A percentile compares a stretch with the other conserved stretches of the same genome.
Evolutionary conservation across 768 basidiomycete genomes (phyloP).

Genomic region (Polyporus arcularius): DNA sequence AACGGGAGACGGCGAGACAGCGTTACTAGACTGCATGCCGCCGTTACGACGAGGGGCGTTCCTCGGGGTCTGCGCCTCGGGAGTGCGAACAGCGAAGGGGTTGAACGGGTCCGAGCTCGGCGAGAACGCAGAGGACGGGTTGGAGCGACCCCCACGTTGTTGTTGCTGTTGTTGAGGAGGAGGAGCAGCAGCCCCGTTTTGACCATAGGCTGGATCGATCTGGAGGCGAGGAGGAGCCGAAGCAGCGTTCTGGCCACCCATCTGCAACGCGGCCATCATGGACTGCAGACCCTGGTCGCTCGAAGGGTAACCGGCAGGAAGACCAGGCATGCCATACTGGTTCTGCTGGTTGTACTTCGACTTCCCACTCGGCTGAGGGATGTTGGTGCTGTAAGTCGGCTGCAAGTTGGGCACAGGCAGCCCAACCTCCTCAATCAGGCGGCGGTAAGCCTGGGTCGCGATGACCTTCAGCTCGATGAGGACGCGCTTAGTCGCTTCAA

Average conservation of each 20-base stretch:
- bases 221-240: constrained; percentile 75
- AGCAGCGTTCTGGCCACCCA: constrained; percentile 87
- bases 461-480: constrained; percentile 90
- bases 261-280: constrained; percentile 91
- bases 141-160: constrained; percentile 40
- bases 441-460: constrained; percentile 91
- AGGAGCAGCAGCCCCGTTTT: constrained; percentile 24
- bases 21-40: constrained; percentile 28
- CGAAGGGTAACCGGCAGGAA: constrained; percentile 78
- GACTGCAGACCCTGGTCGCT: constrained; percentile 86
- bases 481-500: constrained; percentile 89
- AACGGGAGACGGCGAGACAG: constrained; percentile 32
- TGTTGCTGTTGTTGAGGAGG: background rate
- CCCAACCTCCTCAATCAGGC: constrained; percentile 93
- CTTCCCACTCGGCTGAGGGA: constrained; percentile 62
- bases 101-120: constrained; percentile 59
- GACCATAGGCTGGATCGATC: constrained; percentile 64
- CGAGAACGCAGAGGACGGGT: constrained; percentile 49
- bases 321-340: constrained; percentile 66
- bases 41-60: constrained; percentile 48
- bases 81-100: constrained; percentile 52
- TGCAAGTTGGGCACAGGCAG: constrained; percentile 87
- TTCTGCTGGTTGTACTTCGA: constrained; percentile 52
- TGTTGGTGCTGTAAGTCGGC: constrained; percentile 68
- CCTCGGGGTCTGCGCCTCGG: constrained; percentile 54